A percentile compares a stretch with the other conserved stretches of the same genome.
These are phyloP conservation scores for Clarireedia sp. DNA, from an alignment of 2,329 filamentous ascomycete species.

Conservation along the genomic window DNA sequence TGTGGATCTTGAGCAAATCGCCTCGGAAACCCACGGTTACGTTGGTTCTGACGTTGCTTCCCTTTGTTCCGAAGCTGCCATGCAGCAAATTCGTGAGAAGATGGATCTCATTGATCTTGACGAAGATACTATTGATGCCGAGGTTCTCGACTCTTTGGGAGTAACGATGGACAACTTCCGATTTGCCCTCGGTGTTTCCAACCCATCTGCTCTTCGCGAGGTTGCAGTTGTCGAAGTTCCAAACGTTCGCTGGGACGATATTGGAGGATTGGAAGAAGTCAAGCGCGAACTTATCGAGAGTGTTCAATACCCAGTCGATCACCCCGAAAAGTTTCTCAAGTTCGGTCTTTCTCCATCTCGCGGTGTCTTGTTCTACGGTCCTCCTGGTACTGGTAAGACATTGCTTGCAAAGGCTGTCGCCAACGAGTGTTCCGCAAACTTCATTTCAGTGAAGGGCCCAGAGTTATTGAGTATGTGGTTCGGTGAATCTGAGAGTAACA, in stretches of 20 bases:
- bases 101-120: constrained; percentile 99
- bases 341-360: constrained; percentile 96
- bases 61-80: constrained; percentile 96
- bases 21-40: constrained; percentile 96
- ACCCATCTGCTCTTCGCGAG: constrained; percentile 96
- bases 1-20: constrained; percentile 93
- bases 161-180: constrained; percentile 99
- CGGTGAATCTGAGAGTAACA: constrained; percentile 99
- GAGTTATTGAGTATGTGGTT: constrained; percentile 99
- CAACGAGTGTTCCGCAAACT: constrained; percentile 99
- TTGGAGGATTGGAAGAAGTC: constrained; percentile 95
- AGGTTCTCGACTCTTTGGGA: constrained; percentile 94
- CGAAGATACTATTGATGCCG: constrained; percentile 97
- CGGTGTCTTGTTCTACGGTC: constrained; percentile 97
- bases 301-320: constrained; percentile 98
- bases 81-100: constrained; percentile 99
- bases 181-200: constrained; percentile 94
- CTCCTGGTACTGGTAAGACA: constrained; percentile 99
- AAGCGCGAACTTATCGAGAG: constrained; percentile 99
- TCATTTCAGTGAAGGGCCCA: constrained; percentile 98
- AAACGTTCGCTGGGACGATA: constrained; percentile 99
- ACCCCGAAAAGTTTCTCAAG: constrained; percentile 99
- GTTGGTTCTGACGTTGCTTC: constrained; percentile 98
- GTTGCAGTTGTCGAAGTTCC: constrained; percentile 98
- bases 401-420: constrained; percentile 98